Base-by-base conservation (phyloP, 306 rosid species). In the Vigna angularis region DNA sequence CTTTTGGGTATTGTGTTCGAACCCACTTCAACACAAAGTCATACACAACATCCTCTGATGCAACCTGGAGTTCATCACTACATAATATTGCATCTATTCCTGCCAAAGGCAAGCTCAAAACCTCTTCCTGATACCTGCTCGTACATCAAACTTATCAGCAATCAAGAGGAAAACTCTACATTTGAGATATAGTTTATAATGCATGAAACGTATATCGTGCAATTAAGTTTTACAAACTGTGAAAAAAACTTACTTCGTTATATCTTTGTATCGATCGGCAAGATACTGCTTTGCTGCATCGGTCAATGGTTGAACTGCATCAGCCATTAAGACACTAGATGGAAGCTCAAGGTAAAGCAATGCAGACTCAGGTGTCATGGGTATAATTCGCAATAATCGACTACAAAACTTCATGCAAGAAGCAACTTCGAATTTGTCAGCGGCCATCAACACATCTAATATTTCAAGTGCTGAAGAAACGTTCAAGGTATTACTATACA, bases 31-130 rank as follows among this genome's bases (percentile, higher is more conserved):
- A 78, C 74, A 91, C 92, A 64, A 96, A 91, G 78, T 96, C 99
- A 51, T 93, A 96, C 1, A 96, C 98, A 50, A 94, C 93, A 87
- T 95, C 99, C 88, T 95, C 99, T 30, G 99, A 95, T 68, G 98
- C 93, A 73, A 93, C 91, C 82, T 91, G 98, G 44, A 96, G 91
- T 51, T 88, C 98, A 57, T 96, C 98, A 51, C 98, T 91, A 7
- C 88, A 85, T 61, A 96, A 62, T 55, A 96, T 86, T 10, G 97
- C 99, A 77, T 93, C 98, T 47, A 96, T 67, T 74, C 97, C 99
- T 64, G 90, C 89, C 9, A 93, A 85, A 16, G 98, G 99, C 83
- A 96, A 86, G 63, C 78, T 84, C 96, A 93, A 87, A 45, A 89
- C 94, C 88, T 93, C 97, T 9, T 96, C 98, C 58, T 86, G 92